Base-by-base conservation (phyloP, 345 rosid species). In the Eucalyptus grandis region DNA sequence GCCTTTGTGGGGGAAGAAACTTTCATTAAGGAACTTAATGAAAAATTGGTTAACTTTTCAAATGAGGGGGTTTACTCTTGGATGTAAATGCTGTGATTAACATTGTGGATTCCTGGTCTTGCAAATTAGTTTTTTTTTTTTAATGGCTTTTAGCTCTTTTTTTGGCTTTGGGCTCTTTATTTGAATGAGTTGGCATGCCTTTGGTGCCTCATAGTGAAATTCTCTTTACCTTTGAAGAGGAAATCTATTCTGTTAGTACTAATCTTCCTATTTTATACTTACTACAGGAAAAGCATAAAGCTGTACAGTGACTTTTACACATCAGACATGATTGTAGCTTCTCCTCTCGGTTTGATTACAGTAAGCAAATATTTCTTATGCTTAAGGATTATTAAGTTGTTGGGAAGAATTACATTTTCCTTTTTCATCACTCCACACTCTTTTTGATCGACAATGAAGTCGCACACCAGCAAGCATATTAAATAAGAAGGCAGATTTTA, bases 261-360 rank as follows among this genome's bases (percentile, higher is more conserved):
- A 77, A 14, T 31, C 69, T 88, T 88, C 53, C 31, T 90, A 82
- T 88, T 89, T 85, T 90, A 86, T 77, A 77, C 46, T 22, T 37
- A 77, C 46, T 37, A 77, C 93, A 97, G 99, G 94, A 96, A 90
- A 93, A 95, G 97, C 94, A 94, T 97, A 86, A 96, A 92, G 93
- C 92, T 98, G 88, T 98, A 91, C 91, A 96, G 94, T 89, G 98
- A 98, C 90, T 97, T 97, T 89, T 95, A 98, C 91, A 93, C 98
- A 88, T 96, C 99, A 9, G 99, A 98, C 89, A 91, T 98, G 87
- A 97, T 98, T 91, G 93, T 98, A 91, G 98, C 99, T 90, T 98
- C 99, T 91, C 98, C 99, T 91, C 90, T 97, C 89, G 93, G 91
- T 89, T 91, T 97, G 90, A 94, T 93, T 82, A 88, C 92, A 51